Base-by-base conservation (phyloP, 2,329 filamentous ascomycete genomes). In the Rutstroemia sp. region DNA sequence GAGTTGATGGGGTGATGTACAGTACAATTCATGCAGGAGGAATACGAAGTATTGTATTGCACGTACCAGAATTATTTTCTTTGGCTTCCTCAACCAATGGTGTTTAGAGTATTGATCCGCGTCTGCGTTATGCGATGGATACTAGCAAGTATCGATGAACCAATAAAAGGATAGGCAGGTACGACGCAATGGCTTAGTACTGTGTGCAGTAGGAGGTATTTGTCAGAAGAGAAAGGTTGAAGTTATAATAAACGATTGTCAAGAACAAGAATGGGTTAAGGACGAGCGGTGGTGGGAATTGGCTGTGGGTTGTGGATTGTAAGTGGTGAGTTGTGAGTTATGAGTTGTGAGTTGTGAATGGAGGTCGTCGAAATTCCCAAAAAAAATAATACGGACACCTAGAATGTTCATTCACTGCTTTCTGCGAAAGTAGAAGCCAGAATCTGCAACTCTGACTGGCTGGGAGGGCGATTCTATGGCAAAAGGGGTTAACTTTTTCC, bases 1-100 rank as follows among this genome's bases (percentile, higher is more conserved):
- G 17, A 54, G 49, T 50, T 5, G 52, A 44, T 50, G 52, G 52
- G 46, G 47, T 25, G 52, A 44, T 54, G 52, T 49, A 45, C 52
- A 25, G 52, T 49, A 45, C 52, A 25, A 54, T 49, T 54, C 51
- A 54, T 54, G 51, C 51, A 55, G 52, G 46, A 55, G 45, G 46
- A 55, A 55, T 55, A 55, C 46, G 52, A 44, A 55, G 19, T 17
- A 30, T 50, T 16, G 25, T 27, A 30, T 55, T 16, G 52, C 45
- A 55, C 52, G 52, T 55, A 55, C 52, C 52, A 55, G 46, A 55
- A 49, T 34, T 44, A 42, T 48, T 27, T 38, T 54, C 42, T 41
- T 39, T 46, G n/a, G 21, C 27, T 41, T 25, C 38, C 45, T 55
- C 37, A 44, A 55, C 52, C 23, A 30, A 45, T 51, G 44, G 30